phyloP scores from a whole-genome alignment of 176 grass and related monocot genomes.

The Oryza meyeriana region DNA sequence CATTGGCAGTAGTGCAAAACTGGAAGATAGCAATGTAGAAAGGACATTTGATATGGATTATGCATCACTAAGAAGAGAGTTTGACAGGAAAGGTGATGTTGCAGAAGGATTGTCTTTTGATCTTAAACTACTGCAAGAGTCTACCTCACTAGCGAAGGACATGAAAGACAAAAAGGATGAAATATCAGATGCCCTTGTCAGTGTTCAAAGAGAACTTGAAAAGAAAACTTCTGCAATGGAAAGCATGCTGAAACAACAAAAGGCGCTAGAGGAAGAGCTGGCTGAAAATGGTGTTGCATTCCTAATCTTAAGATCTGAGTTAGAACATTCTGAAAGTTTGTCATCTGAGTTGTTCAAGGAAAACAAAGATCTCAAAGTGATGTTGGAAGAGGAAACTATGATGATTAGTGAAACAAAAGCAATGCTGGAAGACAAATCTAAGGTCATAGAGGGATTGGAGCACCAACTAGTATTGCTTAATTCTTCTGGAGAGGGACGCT shows the following conservation, averaged over 20 bases:
- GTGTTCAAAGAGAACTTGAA: slow-evolving; percentile 57
- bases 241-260: slow-evolving; percentile 53
- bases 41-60: slow-evolving; percentile 28
- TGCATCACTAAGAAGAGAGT: slow-evolving; percentile 56
- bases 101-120: slow-evolving; percentile 78
- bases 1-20: background rate
- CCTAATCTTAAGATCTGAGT: slow-evolving; percentile 53
- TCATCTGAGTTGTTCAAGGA: slow-evolving; percentile 52
- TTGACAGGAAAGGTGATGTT: slow-evolving; percentile 66
- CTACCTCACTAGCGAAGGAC: slow-evolving; percentile 49
- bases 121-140: slow-evolving; percentile 82
- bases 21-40: slow-evolving; percentile 6
- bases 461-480: slow-evolving; percentile 62
- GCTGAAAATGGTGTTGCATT: slow-evolving; percentile 43
- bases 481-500: slow-evolving; percentile 43
- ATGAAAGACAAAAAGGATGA: slow-evolving; percentile 65
- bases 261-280: slow-evolving; percentile 51
- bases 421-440: slow-evolving; percentile 60
- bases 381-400: slow-evolving; percentile 57
- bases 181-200: slow-evolving; percentile 38
- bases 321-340: slow-evolving; percentile 52
- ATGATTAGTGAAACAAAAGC: slow-evolving; percentile 47
- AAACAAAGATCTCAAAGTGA: slow-evolving; percentile 55
- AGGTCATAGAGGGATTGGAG: slow-evolving; percentile 69
- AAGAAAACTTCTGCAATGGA: slow-evolving; percentile 49